These are phyloP conservation scores for Davidsoniella virescens DNA, from an alignment of 2,329 filamentous ascomycete genomes.

Conservation along the genomic window DNA sequence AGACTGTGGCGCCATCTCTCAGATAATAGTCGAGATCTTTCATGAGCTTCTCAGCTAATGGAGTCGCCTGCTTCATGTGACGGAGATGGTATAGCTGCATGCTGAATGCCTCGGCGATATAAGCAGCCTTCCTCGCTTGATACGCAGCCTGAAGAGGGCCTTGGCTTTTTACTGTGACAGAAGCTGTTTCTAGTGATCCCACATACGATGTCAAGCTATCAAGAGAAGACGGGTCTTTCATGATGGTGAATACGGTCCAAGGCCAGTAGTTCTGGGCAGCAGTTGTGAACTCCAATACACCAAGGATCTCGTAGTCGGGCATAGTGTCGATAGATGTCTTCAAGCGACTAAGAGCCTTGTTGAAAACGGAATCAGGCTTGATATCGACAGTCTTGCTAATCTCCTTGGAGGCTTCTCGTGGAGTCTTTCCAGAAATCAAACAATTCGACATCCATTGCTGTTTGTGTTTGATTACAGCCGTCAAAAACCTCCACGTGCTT, in stretches of 20 bases:
- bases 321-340: slow-evolving; percentile 43
- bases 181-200: slow-evolving; percentile 35
- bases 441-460: slow-evolving; percentile 96
- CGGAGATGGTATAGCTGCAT: slow-evolving; percentile 81
- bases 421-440: slow-evolving; percentile 73
- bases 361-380: slow-evolving; percentile 48
- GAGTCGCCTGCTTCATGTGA: slow-evolving; percentile 50
- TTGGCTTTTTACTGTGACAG: slow-evolving; percentile 29
- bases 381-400: slow-evolving; percentile 22
- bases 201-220: slow-evolving; percentile 56
- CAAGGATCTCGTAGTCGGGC: slow-evolving; percentile 48
- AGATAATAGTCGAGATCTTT: slow-evolving; percentile 65
- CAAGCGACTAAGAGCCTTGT: slow-evolving; percentile 55
- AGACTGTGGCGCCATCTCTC: slow-evolving; percentile 60
- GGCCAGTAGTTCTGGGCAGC: slow-evolving; percentile 89
- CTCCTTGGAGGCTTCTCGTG: slow-evolving; percentile 42
- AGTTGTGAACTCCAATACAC: slow-evolving; percentile 73
- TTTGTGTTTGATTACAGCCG: slow-evolving; percentile 69
- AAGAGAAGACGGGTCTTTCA: slow-evolving; percentile 59
- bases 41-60: slow-evolving; percentile 54
- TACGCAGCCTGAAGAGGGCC: slow-evolving; percentile 34
- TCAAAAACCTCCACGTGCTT: slow-evolving; percentile 70
- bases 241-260: slow-evolving; percentile 72
- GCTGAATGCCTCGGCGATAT: slow-evolving; percentile 73
- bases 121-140: slow-evolving; percentile 58